Conservation (phyloP, 352 stramenopile species). For the Blastocystis hominis region DNA sequence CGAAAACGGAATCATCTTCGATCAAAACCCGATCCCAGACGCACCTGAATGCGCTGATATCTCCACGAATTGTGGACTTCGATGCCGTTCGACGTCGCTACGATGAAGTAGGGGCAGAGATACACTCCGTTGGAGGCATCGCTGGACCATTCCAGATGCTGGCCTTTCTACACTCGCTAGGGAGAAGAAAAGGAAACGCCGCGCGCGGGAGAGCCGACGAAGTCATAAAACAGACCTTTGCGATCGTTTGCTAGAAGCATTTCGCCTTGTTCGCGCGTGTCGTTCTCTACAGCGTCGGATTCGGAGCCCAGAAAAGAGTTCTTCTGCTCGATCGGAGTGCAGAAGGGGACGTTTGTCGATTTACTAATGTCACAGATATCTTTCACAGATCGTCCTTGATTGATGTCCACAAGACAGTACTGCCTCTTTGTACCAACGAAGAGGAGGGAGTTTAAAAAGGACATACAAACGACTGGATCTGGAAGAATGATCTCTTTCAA, state of each 20-base stretch:
- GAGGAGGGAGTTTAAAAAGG: background rate
- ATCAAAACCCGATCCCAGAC: background rate
- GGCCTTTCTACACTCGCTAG: background rate
- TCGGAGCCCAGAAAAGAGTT: too few relatives aligned
- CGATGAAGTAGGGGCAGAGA: background rate
- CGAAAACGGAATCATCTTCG: background rate
- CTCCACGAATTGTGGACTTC: slow-evolving; percentile 7
- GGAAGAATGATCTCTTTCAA: background rate
- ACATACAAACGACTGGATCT: background rate
- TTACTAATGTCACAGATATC: slow-evolving; percentile 3
- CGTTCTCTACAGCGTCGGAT: background rate
- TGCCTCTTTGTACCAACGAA: background rate
- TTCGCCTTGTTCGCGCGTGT: background rate
- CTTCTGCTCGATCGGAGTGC: background rate
- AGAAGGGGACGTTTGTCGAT: background rate
- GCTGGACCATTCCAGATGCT: background rate
- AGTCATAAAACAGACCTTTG: background rate
- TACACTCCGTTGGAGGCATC: background rate
- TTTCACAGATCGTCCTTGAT: background rate
- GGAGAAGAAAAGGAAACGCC: background rate
- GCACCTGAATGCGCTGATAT: slow-evolving; percentile 6
- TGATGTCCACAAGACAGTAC: slow-evolving; percentile 17
- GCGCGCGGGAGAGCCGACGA: background rate
- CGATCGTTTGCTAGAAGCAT: slow-evolving; percentile 17
- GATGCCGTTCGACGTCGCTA: background rate